Evolutionary conservation across 225 moss, liverwort and hornwort genomes (phyloP).

Genomic region (Thuidium tamariscinum): DNA sequence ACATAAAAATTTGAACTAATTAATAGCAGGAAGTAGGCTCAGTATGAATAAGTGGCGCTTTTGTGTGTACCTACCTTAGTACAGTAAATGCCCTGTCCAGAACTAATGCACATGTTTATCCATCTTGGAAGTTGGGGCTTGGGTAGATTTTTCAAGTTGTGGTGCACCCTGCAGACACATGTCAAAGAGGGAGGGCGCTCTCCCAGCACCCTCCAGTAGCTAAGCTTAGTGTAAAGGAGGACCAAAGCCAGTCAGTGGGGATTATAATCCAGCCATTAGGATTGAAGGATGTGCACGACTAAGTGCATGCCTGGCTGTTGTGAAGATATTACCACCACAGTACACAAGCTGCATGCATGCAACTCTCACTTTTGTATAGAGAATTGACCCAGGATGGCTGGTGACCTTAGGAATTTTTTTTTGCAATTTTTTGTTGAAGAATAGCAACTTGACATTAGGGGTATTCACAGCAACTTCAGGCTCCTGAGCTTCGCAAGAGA

Average conservation of each 20-base stretch:
- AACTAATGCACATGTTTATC: too few relatives aligned
- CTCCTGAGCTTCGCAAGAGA: too few relatives aligned
- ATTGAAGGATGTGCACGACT: background rate
- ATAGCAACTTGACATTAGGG: background rate
- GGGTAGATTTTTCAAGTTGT: background rate
- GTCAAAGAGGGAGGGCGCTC: background rate
- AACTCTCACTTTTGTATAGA: background rate
- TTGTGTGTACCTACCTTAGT: too few relatives aligned
- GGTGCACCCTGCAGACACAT: rapidly evolving
- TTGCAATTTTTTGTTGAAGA: background rate
- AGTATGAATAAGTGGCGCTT: too few relatives aligned
- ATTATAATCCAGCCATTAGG: background rate
- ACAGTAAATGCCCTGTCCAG: background rate
- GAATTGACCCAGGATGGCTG: background rate
- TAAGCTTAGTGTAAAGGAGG: background rate
- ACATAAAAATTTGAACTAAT: too few relatives aligned
- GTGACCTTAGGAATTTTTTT: too few relatives aligned
- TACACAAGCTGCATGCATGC: background rate
- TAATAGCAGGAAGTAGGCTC: too few relatives aligned
- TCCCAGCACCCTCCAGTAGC: background rate
- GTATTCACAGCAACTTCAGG: too few relatives aligned
- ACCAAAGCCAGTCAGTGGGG: background rate
- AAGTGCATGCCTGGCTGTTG: background rate
- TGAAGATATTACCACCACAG: background rate
- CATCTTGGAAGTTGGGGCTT: background rate